Percentiles rank a stretch among this genome's conserved stretches.
Evolutionary conservation across 495 filamentous ascomycete genomes (phyloP).

Genomic region (Penicillium dipodomyicola): DNA sequence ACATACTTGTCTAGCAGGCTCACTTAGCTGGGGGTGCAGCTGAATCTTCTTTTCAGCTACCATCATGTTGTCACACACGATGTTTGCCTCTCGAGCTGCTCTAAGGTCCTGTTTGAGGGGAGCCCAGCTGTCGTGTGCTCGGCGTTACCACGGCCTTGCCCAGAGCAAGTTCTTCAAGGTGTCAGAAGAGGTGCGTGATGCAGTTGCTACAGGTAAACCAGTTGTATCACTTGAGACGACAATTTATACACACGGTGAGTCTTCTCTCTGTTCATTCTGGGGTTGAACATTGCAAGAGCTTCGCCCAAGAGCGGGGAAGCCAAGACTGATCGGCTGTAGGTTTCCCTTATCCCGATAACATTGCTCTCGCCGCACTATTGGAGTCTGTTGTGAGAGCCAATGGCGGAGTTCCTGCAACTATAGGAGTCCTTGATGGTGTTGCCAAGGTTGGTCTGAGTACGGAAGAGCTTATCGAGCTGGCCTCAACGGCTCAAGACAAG

Average conservation of each 20-base stretch:
- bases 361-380: slow-evolving; percentile 63
- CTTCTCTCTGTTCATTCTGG: neutral
- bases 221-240: slow-evolving; percentile 92
- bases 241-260: slow-evolving; percentile 74
- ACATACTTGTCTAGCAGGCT: slow-evolving; percentile 2
- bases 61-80: slow-evolving; percentile 17
- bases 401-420: slow-evolving; percentile 89
- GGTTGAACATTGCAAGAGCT: neutral
- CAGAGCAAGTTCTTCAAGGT: slow-evolving; percentile 62
- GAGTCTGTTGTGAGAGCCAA: slow-evolving; percentile 74
- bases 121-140: slow-evolving; percentile 18
- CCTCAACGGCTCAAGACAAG: slow-evolving; percentile 59
- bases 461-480: slow-evolving; percentile 68
- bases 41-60: slow-evolving; percentile 1
- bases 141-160: slow-evolving; percentile 35
- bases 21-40: neutral
- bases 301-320: slow-evolving; percentile 12
- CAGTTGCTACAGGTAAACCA: slow-evolving; percentile 66
- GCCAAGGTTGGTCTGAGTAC: slow-evolving; percentile 72
- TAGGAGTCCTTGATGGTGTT: slow-evolving; percentile 78
- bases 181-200: slow-evolving; percentile 79
- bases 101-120: slow-evolving; percentile 21
- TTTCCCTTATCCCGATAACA: slow-evolving; percentile 79
- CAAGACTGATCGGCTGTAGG: slow-evolving; percentile 52
- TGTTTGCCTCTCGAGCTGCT: slow-evolving; percentile 33